Evolutionary conservation across 208 protist genomes (phyloP).

Genomic region (Trypanosoma conorhini): DNA sequence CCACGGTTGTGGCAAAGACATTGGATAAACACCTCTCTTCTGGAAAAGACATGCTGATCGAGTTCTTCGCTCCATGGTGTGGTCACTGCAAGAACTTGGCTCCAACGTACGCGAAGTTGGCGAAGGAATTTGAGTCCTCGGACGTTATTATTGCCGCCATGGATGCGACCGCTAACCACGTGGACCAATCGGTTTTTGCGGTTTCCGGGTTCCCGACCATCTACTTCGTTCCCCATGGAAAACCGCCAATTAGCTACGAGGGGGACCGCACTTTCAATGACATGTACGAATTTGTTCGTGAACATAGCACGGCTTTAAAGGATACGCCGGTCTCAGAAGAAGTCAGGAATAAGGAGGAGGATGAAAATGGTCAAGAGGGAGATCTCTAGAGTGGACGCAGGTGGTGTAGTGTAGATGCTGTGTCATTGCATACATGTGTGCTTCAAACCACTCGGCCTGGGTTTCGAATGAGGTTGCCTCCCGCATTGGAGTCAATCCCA

Average conservation of each 20-base stretch:
- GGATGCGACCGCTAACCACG: slow-evolving; percentile 54
- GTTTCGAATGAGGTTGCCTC: background rate
- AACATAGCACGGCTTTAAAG: slow-evolving; percentile 28
- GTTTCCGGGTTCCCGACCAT: slow-evolving; percentile 70
- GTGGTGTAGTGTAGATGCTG: slow-evolving; percentile 7
- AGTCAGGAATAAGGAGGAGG: slow-evolving; percentile 4
- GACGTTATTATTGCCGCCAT: slow-evolving; percentile 67
- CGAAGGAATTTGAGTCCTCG: slow-evolving; percentile 44
- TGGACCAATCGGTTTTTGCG: slow-evolving; percentile 37
- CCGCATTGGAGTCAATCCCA: background rate
- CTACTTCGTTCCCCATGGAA: slow-evolving; percentile 49
- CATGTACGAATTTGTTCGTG: slow-evolving; percentile 78
- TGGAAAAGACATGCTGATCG: slow-evolving; percentile 67
- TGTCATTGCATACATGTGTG: slow-evolving; percentile 23
- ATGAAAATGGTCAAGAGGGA: slow-evolving; percentile 19
- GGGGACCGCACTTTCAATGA: slow-evolving; percentile 46
- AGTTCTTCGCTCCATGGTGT: slow-evolving; percentile 95
- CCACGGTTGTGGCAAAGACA: slow-evolving; percentile 75
- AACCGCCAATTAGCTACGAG: slow-evolving; percentile 30
- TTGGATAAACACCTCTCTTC: slow-evolving; percentile 51
- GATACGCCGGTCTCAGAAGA: slow-evolving; percentile 21
- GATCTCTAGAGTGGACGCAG: slow-evolving; percentile 23
- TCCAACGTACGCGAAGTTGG: slow-evolving; percentile 39
- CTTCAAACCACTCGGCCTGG: background rate
- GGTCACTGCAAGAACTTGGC: slow-evolving; percentile 73